Evolutionary conservation across 2,329 filamentous ascomycete species (phyloP).

Genomic region (Dothideomycetidae sp.): DNA sequence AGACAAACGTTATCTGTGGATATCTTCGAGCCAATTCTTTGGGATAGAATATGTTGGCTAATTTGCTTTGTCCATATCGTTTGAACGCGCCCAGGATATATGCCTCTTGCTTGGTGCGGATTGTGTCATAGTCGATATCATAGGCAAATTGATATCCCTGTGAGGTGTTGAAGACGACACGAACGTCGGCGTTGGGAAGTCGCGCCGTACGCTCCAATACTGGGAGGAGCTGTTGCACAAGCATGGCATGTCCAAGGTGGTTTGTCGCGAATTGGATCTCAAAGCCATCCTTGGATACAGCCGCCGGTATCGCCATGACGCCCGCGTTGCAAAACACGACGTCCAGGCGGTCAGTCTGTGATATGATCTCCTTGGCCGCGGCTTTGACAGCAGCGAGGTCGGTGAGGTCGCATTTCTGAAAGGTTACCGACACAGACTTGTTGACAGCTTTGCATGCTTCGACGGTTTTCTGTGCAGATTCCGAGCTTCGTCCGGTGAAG

Average conservation of each 20-base stretch:
- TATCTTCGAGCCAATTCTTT: slow-evolving; percentile 29
- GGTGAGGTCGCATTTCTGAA: slow-evolving; percentile 27
- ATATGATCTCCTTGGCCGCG: slow-evolving; percentile 19
- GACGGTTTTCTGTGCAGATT: slow-evolving; percentile 28
- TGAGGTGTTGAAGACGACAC: slow-evolving; percentile 29
- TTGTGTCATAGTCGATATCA: slow-evolving; percentile 19
- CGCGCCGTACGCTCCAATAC: slow-evolving; percentile 27
- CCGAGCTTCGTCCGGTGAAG: slow-evolving; percentile 30
- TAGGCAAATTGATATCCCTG: slow-evolving; percentile 17
- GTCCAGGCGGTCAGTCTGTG: slow-evolving; percentile 27
- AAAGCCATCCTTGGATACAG: slow-evolving; percentile 34
- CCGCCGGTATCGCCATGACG: slow-evolving; percentile 23
- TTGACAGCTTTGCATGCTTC: slow-evolving; percentile 22
- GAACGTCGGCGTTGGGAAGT: slow-evolving; percentile 27
- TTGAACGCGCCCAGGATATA: slow-evolving; percentile 5
- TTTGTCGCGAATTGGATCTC: slow-evolving; percentile 39
- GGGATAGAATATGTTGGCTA: slow-evolving; percentile 36
- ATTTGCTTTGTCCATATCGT: slow-evolving; percentile 36
- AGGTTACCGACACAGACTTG: slow-evolving; percentile 19
- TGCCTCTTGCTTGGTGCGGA: slow-evolving; percentile 18
- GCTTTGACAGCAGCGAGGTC: slow-evolving; percentile 26
- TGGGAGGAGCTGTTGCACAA: slow-evolving; percentile 25
- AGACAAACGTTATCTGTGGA: slow-evolving; percentile 27
- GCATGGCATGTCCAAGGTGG: slow-evolving; percentile 35
- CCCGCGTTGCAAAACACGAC: slow-evolving; percentile 34